Conservation (phyloP, 352 stramenopile species). For the Phytophthora pseudosyringae region DNA sequence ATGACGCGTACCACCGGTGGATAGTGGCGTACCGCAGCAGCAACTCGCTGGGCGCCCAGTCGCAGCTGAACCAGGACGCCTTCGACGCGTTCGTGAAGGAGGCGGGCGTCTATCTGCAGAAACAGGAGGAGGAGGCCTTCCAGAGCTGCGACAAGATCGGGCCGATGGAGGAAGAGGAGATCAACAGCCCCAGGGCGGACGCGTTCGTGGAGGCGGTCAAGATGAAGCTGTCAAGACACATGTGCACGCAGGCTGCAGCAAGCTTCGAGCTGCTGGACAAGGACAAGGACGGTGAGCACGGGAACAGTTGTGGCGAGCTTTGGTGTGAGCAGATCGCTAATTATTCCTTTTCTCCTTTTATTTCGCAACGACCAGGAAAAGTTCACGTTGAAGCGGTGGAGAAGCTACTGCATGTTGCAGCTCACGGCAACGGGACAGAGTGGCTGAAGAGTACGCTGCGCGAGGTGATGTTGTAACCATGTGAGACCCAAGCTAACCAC, state of each 20-base stretch:
- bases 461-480: neutral
- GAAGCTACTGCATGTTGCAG: constrained; percentile 46
- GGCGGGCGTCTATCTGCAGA: constrained; percentile 48
- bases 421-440: constrained; percentile 42
- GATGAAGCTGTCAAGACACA: constrained; percentile 70
- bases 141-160: constrained; percentile 43
- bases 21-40: constrained; percentile 31
- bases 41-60: constrained; percentile 15
- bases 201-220: constrained; percentile 63
- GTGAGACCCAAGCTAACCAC: constrained; percentile 17
- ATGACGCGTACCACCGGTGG: constrained; percentile 35
- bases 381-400: constrained; percentile 50
- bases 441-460: constrained; percentile 52
- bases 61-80: constrained; percentile 46
- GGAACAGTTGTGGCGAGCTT: neutral
- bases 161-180: constrained; percentile 43
- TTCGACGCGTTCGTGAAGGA: constrained; percentile 64
- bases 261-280: constrained; percentile 69
- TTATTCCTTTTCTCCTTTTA: neutral
- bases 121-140: constrained; percentile 49
- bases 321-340: neutral
- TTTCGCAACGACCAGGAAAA: constrained; percentile 33
- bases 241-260: constrained; percentile 43
- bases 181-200: constrained; percentile 23
- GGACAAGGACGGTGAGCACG: constrained; percentile 61